Base-by-base conservation (phyloP, 2,329 filamentous ascomycete genomes). In the Cercospora brassicicola region DNA sequence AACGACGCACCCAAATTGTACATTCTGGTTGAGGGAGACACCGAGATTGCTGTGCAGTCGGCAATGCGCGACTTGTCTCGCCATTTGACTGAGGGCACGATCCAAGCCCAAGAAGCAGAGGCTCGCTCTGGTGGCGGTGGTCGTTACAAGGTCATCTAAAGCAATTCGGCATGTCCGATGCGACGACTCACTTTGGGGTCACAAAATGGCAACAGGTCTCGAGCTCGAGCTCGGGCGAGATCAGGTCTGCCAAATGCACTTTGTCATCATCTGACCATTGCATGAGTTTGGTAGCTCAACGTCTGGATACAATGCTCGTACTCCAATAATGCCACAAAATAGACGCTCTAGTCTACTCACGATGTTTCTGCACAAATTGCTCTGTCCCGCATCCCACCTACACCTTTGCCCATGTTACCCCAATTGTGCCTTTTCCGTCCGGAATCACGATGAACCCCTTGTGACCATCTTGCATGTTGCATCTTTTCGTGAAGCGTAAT, bases 1-100 rank as follows among this genome's bases (percentile, higher is more conserved):
- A 89, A 88, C 39, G 91, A 90, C 64, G 89, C 93, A 73, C 91
- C 95, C n/a, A 98, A 98, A 84, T 83, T 99, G 74, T 99, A 98
- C 79, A 97, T 99, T 76, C 86, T 99, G 69, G 96, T 99, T 66
- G 95, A 99, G 79, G 95, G 95, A 51, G 95, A 99, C 76, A 98
- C 95, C 0, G 95, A 99, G 80, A 84, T 97, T 63, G 90, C 93
- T 33, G 95, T 99, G 30, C 92, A 91, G 62, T 91, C 92, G 75
- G 95, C 95, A 2, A 92, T 99, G 87, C 88, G 89, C 73, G 94
- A 98, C 81, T 85, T 99, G 72, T 94, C 93, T 77, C 88, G 94
- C 57, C 82, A 97, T 76, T 82, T 99, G 73, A 93, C 91, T 78
- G 95, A 98, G 80, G 95, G 92, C 11, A 97, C 94, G 0, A 88